These are phyloP conservation scores for Fusarium equiseti DNA, from an alignment of 2,329 filamentous ascomycete species.

Conservation along the genomic window DNA sequence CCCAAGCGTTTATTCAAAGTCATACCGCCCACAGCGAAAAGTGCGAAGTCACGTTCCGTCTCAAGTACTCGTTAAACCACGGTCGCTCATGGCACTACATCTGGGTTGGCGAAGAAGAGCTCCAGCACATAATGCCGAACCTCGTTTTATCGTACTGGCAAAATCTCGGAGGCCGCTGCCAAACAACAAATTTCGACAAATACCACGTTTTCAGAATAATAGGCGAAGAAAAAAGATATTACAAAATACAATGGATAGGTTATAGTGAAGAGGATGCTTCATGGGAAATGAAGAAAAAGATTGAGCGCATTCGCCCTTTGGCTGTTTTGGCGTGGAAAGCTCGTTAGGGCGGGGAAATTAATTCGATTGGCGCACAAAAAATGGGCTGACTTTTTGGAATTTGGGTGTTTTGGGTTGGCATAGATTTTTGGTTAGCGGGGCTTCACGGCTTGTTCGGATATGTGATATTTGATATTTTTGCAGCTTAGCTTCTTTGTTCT, in stretches of 20 bases:
- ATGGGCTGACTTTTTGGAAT: neutral
- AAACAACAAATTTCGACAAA: neutral
- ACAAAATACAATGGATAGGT: slow-evolving; percentile 24
- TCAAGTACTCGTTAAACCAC: slow-evolving; percentile 2
- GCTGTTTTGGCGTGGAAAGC: slow-evolving; percentile 19
- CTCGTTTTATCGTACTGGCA: slow-evolving; percentile 15
- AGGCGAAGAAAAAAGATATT: neutral
- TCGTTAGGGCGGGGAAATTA: slow-evolving; percentile 1
- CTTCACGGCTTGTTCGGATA: neutral
- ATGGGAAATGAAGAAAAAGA: slow-evolving; percentile 18
- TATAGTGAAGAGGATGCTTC: slow-evolving; percentile 13
- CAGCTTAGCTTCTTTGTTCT: no score
- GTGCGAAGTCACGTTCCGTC: slow-evolving; percentile 6
- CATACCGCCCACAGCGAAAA: neutral
- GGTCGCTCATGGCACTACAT: neutral
- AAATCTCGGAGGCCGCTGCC: slow-evolving; percentile 10
- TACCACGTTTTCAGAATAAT: slow-evolving; percentile 17
- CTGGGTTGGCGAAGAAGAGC: slow-evolving; percentile 10
- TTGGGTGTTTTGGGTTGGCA: neutral
- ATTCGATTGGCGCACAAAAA: slow-evolving; percentile 12
- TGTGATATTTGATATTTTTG: neutral
- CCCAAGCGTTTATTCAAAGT: slow-evolving; percentile 1
- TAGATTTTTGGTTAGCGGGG: neutral
- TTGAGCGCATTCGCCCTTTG: slow-evolving; percentile 5
- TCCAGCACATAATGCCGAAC: slow-evolving; percentile 2